Evolutionary conservation across 306 rosid genomes (phyloP).

Genomic region (Cucurbita maxima): DNA sequence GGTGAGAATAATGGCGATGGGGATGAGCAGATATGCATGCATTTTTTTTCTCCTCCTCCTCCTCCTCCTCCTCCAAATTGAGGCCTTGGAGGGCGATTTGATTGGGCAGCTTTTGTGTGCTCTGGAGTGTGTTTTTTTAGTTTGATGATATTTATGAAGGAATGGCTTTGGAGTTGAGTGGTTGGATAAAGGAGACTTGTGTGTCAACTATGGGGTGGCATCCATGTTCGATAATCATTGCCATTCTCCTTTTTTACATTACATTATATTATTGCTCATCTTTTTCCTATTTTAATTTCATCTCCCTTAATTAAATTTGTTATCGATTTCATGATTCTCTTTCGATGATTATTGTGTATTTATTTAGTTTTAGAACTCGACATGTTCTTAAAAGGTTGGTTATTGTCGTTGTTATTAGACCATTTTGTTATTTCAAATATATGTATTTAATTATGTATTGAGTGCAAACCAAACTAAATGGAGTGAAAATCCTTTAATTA

Average conservation of each 20-base stretch:
- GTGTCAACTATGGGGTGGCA: constrained; percentile 61
- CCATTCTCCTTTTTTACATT: constrained; percentile 3
- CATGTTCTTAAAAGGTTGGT: neutral
- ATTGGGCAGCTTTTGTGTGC: neutral
- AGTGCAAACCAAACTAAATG: too few species aligned
- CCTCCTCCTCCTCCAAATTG: neutral
- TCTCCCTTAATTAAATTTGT: too few species aligned
- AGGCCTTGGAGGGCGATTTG: constrained; percentile 1
- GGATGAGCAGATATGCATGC: constrained; percentile 1
- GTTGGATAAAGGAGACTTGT: constrained; percentile 13
- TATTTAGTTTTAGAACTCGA: neutral
- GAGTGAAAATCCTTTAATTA: too few species aligned
- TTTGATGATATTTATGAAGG: constrained; percentile 9
- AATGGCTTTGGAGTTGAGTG: constrained; percentile 1
- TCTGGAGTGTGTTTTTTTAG: too few species aligned
- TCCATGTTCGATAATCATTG: constrained; percentile 72
- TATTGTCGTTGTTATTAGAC: neutral
- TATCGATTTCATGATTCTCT: too few species aligned
- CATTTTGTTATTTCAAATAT: neutral
- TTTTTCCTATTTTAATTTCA: neutral
- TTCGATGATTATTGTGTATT: neutral
- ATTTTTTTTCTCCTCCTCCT: neutral
- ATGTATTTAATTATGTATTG: too few species aligned
- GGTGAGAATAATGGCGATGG: constrained; percentile 11
- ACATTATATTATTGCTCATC: neutral